Evolutionary conservation across 2,329 filamentous ascomycete species (phyloP), one percentile per base, ranked within the genome.

Genomic region (Aspergillus sojae): DNA sequence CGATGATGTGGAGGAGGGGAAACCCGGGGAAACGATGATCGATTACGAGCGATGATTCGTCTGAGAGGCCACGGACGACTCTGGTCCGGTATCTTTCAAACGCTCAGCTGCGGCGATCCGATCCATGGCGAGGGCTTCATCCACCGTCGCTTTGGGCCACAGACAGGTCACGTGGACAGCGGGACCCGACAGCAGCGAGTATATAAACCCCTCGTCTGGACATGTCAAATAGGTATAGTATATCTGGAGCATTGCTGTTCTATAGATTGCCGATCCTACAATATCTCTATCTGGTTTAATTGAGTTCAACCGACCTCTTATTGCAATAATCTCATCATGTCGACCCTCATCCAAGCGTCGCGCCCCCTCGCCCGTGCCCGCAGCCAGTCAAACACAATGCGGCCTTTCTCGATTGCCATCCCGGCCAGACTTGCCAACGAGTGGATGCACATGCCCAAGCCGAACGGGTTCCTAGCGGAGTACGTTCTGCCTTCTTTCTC

Each of bases 401-500:
- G 70, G 16, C 50, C 63, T 0, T 68, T 74, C 32, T 70, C 71
- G 0, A 59, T 62, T 7, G 62, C 66, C 2, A 56, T 70, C 5
- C 62, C 63, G 0, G 65, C 65, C 2, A 68, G 72, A 65, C 65
- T 58, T 9, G 72, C 65, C 39, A 72, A 71, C 39, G 72, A 74
- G 32, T 30, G 46, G 46, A 58, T 66, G 3, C 66, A 66, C 3
- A 48, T 67, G 1, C 62, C 71, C 12, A 75, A 73, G 62, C 59
- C 70, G 5, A 55, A 65, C 6, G 72, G 71, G 9, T 72, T 68
- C 26, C 65, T 74, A 12, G 65, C 70, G 10, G 70, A 73, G 72
- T 75, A 70, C 41, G 72, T 67, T 21, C 11, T 19, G 30, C 26
- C 7, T 5, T 39, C 28, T 1, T 32, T 32, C 21, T 52, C 55